These are phyloP conservation scores for Peronosclerospora sorghi DNA, from an alignment of 352 stramenopile genomes.

Conservation along the genomic window DNA sequence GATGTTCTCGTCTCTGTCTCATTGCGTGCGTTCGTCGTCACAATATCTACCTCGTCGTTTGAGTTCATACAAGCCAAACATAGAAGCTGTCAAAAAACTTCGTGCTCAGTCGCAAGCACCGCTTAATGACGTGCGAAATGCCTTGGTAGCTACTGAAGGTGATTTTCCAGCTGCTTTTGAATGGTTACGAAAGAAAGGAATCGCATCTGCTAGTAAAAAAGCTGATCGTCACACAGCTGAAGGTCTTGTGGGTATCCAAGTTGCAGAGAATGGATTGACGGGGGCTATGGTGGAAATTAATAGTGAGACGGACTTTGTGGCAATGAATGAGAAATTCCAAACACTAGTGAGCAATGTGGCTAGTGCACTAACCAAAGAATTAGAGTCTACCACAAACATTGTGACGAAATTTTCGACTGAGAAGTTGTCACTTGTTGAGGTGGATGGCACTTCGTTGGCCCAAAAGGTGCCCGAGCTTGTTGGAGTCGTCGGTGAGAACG, in stretches of 20 bases:
- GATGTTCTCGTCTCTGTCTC: constrained; percentile 10
- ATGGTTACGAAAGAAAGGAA: constrained; percentile 85
- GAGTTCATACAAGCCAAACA: constrained; percentile 74
- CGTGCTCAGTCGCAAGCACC: constrained; percentile 74
- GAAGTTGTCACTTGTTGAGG: constrained; percentile 29
- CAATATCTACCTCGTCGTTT: constrained; percentile 21
- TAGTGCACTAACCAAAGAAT: constrained; percentile 30
- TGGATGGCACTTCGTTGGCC: constrained; percentile 50
- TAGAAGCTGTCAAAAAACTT: constrained; percentile 84
- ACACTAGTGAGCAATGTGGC: constrained; percentile 50
- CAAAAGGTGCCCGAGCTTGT: constrained; percentile 71
- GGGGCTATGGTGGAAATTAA: constrained; percentile 89
- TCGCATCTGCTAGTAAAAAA: constrained; percentile 72
- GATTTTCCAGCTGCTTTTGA: constrained; percentile 80
- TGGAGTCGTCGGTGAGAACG: constrained; percentile 82
- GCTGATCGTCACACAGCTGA: constrained; percentile 62
- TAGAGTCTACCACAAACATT: too few relatives aligned
- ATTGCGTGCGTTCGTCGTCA: constrained; percentile 3
- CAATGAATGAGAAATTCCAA: constrained; percentile 88
- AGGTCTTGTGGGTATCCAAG: constrained; percentile 61
- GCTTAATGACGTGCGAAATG: constrained; percentile 86
- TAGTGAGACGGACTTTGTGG: constrained; percentile 92
- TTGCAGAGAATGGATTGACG: constrained; percentile 14
- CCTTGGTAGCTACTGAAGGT: constrained; percentile 61
- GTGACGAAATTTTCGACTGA: constrained; percentile 29